phyloP scores from a whole-genome alignment of 169 alveolate genomes.

The Perkinsus olseni region DNA sequence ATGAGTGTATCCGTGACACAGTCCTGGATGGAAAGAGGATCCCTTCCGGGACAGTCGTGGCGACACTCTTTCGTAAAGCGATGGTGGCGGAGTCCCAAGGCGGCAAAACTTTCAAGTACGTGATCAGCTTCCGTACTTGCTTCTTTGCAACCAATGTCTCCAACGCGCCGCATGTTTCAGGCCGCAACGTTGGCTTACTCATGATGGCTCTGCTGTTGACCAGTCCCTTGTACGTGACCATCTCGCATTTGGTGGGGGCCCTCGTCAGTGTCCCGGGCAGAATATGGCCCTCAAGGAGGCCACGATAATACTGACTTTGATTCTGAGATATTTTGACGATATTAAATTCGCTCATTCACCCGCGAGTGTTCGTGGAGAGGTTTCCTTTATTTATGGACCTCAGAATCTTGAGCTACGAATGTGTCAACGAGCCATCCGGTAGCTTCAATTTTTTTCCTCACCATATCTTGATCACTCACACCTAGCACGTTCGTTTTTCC shows the following conservation, averaged over 20 bases:
- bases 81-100: neutral
- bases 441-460: too few species aligned
- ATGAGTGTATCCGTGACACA: neutral
- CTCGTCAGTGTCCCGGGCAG: neutral
- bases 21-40: neutral
- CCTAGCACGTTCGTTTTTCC: too few species aligned
- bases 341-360: neutral
- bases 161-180: neutral
- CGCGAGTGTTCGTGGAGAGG: neutral
- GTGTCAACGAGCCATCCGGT: too few species aligned
- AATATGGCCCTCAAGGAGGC: neutral
- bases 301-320: neutral
- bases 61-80: neutral
- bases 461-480: too few species aligned
- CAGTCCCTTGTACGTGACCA: neutral
- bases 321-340: neutral
- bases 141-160: too few species aligned
- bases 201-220: neutral
- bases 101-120: neutral
- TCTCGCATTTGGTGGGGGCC: neutral
- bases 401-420: neutral
- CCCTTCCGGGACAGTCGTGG: neutral
- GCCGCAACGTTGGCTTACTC: neutral
- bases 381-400: neutral
- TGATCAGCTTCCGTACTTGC: too few species aligned